Evolutionary conservation across 2,329 filamentous ascomycete species (phyloP), one percentile per base, ranked within the genome.

Genomic region (Trichophyton benhamiae): DNA sequence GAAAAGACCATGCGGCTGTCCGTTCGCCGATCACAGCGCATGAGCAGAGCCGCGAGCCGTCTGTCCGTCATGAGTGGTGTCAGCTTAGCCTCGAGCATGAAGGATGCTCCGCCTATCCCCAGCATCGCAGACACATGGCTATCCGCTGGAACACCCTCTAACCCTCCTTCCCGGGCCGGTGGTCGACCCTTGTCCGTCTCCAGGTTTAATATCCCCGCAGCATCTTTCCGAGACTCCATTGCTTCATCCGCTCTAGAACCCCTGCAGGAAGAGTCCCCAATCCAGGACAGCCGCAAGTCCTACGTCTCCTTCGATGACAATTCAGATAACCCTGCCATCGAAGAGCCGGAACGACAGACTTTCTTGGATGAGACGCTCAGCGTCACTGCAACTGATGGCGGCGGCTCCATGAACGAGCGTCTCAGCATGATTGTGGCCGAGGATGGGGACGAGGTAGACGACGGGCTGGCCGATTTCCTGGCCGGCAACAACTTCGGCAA

Each of bases 81-180:
- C 68, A 97, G 94, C 75, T 89, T 91, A 70, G 90, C 91, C 36
- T 96, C 92, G 2, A 96, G 89, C 72, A 79, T 96, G 61, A 89
- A 88, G 70, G 92, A 97, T 76, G 92, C 91, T 2, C 94, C 94
- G 9, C 92, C 94, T 0, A 90, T 99, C 64, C 94, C 94, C 1
- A 95, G 89, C 49, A 97, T 99, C 68, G 91, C 91, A 55, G 92
- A 97, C 75, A 88, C 85, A 58, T 99, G 92, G 92, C 80, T 96
- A 44, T 33, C 52, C 33, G 87, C 82, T 62, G 65, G 65, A 33
- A 49, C 42, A 58, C 49, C 70, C 42, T 80, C 82, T 48, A 80
- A 78, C 48, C 82, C 72, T 44, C 82, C 72, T 44, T 67, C 76
- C 38, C 76, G 79, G 42, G 76, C 78, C 30, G 73, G 52, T 36